Conservation (phyloP, 2,329 filamentous ascomycete genomes). For the Claviceps africana region DNA sequence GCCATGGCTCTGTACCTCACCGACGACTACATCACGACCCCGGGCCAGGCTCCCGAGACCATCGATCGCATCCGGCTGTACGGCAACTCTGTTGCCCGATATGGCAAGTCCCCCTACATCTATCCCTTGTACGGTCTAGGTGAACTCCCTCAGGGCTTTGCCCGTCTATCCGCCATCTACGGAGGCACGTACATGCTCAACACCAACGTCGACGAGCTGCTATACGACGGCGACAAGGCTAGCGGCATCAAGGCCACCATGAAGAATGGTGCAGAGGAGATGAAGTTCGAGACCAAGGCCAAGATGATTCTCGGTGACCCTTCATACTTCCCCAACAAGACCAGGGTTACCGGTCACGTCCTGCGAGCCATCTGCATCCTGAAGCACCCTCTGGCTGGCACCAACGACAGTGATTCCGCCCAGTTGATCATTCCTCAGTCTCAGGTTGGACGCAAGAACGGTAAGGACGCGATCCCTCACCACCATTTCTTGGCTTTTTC, state of each 20-base stretch:
- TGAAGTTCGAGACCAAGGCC: conserved; percentile 93
- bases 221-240: conserved; percentile 76
- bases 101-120: conserved; percentile 98
- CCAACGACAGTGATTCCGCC: conserved; percentile 73
- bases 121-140: conserved; percentile 96
- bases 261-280: conserved; percentile 65
- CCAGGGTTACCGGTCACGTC: conserved; percentile 74
- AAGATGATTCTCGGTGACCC: conserved; percentile 94
- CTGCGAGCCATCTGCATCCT: conserved; percentile 95
- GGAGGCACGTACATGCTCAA: conserved; percentile 99
- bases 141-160: conserved; percentile 94
- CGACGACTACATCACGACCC: conserved; percentile 67
- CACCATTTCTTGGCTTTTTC: neutral
- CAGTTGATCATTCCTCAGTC: conserved; percentile 97
- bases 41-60: conserved; percentile 65
- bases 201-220: conserved; percentile 79
- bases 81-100: conserved; percentile 92
- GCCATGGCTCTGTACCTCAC: conserved; percentile 93
- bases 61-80: conserved; percentile 91
- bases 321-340: conserved; percentile 88
- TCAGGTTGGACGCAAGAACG: conserved; percentile 92
- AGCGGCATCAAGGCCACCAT: conserved; percentile 95
- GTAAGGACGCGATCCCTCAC: conserved; percentile 33
- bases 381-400: conserved; percentile 86
- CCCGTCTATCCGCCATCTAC: conserved; percentile 93